These are phyloP conservation scores for Lachnellula cervina DNA, from an alignment of 2,329 filamentous ascomycete species.

Conservation along the genomic window DNA sequence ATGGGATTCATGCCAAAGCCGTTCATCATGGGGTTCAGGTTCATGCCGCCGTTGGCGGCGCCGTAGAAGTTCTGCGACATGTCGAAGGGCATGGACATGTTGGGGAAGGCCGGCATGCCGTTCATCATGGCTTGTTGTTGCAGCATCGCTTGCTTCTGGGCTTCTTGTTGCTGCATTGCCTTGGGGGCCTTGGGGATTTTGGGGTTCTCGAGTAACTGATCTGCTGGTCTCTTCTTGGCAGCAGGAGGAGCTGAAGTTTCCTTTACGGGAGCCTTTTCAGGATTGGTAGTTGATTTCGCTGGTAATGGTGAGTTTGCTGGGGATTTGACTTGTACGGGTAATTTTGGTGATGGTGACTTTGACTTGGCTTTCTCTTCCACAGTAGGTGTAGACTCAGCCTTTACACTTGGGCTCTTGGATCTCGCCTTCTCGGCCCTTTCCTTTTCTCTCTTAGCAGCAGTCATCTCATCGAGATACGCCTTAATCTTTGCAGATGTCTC, in stretches of 20 bases:
- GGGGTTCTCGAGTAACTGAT: slow-evolving; percentile 62
- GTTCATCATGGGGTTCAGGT: slow-evolving; percentile 33
- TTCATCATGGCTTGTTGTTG: slow-evolving; percentile 46
- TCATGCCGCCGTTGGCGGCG: slow-evolving; percentile 37
- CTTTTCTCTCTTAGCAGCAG: slow-evolving; percentile 36
- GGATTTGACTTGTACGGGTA: slow-evolving; percentile 25
- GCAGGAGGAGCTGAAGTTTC: background rate
- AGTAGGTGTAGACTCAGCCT: slow-evolving; percentile 29
- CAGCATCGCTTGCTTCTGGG: slow-evolving; percentile 35
- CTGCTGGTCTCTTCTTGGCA: slow-evolving; percentile 77
- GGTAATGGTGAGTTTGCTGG: slow-evolving; percentile 32
- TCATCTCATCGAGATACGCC: slow-evolving; percentile 59
- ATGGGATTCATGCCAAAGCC: slow-evolving; percentile 33
- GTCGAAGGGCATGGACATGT: slow-evolving; percentile 32
- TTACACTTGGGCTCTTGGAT: slow-evolving; percentile 43
- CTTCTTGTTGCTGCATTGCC: slow-evolving; percentile 52
- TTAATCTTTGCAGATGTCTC: slow-evolving; percentile 75
- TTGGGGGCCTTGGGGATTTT: slow-evolving; percentile 62
- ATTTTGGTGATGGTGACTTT: slow-evolving; percentile 31
- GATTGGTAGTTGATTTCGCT: slow-evolving; percentile 23
- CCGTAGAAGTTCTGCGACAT: slow-evolving; percentile 17
- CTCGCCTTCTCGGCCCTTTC: slow-evolving; percentile 40
- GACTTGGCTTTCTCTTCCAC: slow-evolving; percentile 35
- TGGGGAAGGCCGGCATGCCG: slow-evolving; percentile 35
- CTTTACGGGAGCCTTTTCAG: slow-evolving; percentile 34